These are phyloP conservation scores for Heritiera fomes DNA, from an alignment of 345 rosid genomes.

Conservation along the genomic window DNA sequence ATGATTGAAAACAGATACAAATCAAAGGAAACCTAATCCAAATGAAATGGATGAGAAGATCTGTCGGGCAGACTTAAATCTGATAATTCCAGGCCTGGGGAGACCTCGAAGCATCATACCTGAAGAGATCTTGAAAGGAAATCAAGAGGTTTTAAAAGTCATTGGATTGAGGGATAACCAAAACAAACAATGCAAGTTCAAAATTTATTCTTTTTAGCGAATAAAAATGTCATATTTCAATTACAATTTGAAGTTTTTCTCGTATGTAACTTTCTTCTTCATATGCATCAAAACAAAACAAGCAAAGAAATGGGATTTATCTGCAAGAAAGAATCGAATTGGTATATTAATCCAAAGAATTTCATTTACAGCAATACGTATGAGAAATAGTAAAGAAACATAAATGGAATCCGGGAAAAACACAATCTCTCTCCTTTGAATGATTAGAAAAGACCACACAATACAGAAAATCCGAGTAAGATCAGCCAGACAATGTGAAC, in stretches of 20 bases:
- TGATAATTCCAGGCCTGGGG: too few relatives aligned
- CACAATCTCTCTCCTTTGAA: not conserved
- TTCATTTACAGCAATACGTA: conserved; percentile 13
- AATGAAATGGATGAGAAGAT: too few relatives aligned
- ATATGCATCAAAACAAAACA: not conserved
- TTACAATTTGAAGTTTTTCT: not conserved
- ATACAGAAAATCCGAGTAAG: conserved; percentile 77
- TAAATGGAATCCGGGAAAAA: not conserved
- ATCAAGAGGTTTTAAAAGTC: not conserved
- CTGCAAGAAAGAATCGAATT: not conserved
- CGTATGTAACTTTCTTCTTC: not conserved
- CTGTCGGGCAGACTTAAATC: too few relatives aligned
- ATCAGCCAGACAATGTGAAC: conserved; percentile 91
- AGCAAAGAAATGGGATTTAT: not conserved
- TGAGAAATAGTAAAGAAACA: not conserved
- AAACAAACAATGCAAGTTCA: too few relatives aligned
- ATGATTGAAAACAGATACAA: too few relatives aligned
- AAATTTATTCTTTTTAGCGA: too few relatives aligned
- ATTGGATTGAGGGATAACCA: not conserved
- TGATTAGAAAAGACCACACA: conserved; percentile 70
- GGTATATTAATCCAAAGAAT: conserved; percentile 12
- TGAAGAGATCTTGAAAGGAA: conserved; percentile 3
- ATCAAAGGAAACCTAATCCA: too few relatives aligned
- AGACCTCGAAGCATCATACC: not conserved
- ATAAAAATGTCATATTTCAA: not conserved